Base-by-base conservation (phyloP, 1,139 yeast species). In the Entelexis paramagnoliae region DNA sequence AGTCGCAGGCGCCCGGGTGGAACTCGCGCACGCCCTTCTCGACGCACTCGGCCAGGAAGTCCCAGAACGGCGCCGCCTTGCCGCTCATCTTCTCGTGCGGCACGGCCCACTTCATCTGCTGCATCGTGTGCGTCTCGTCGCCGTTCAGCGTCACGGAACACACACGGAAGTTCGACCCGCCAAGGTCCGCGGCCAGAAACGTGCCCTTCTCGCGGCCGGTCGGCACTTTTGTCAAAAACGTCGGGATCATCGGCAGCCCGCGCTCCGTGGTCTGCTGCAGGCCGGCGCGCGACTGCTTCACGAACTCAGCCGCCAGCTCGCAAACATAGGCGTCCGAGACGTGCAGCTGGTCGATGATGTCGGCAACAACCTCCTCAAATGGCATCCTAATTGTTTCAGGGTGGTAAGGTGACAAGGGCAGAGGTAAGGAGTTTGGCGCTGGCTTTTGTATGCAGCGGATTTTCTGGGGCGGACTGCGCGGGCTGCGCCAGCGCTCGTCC, bases 141-240 rank as follows among this genome's bases (percentile, higher is more conserved):
- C 96, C 96, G 50, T 79, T 74, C 60, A 89, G 74, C 35, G 75
- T 65, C 46, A 88, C 85, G 3, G 95, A 86, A 64, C 96, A 87
- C 35, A 88, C 95, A 63, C 96, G 74, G 67, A 89, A 81, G 66
- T 87, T 85, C 51, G 95, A 84, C 48, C 95, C 95, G 58, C 95
- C 95, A 50, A 86, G 73, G 64, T 85, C 95, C 17, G 87, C 91
- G 48, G 95, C 95, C 52, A 86, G 72, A 56, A 72, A 77, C 48
- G 82, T 71, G 22, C 96, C 96, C 49, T 71, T 73, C 65, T 89
- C 97, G 45, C 75, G 74, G 46, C 97, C 97, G 41, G 75, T 75
- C 24, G 97, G 96, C 51, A 86, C 75, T 13, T 76, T 73, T 7
- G 94, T 84, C 30, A 88, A 94, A 64, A 68, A 87, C 1, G 94